Evolutionary conservation across 208 protist genomes (phyloP).

Genomic region (Trypanosoma lewisi): DNA sequence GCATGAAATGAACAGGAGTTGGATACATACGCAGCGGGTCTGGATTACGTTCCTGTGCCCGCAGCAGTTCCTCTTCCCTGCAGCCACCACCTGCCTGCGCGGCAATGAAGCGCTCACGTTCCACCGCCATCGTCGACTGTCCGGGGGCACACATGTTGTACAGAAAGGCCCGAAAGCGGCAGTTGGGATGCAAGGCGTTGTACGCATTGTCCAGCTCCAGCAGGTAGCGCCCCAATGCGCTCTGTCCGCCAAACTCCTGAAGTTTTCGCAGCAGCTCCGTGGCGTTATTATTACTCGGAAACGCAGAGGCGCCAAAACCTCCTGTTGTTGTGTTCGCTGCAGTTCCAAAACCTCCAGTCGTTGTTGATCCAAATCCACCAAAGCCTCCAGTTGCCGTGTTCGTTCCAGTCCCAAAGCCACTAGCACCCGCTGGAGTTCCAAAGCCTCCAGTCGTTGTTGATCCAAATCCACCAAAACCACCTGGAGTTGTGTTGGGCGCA

Average conservation of each 20-base stretch:
- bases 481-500: background rate
- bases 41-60: constrained; percentile 50
- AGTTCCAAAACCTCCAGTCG: constrained; percentile 19
- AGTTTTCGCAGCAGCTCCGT: constrained; percentile 14
- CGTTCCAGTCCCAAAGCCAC: constrained; percentile 27
- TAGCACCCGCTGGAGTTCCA: constrained; percentile 1
- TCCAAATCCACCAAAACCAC: constrained; percentile 20
- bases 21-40: constrained; percentile 59
- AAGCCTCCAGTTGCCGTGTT: constrained; percentile 14
- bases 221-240: constrained; percentile 56
- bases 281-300: background rate
- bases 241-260: constrained; percentile 48
- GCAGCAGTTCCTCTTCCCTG: constrained; percentile 50
- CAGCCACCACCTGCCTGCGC: constrained; percentile 49
- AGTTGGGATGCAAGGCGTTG: constrained; percentile 61
- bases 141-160: constrained; percentile 70
- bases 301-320: constrained; percentile 1
- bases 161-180: constrained; percentile 71
- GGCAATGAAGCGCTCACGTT: constrained; percentile 64
- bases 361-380: constrained; percentile 19
- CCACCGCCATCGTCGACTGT: constrained; percentile 45
- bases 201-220: constrained; percentile 66
- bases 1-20: constrained; percentile 58
- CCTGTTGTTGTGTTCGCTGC: background rate
- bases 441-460: background rate